Conservation (phyloP, 805 yeast genomes). For the Nakazawaea populi region DNA sequence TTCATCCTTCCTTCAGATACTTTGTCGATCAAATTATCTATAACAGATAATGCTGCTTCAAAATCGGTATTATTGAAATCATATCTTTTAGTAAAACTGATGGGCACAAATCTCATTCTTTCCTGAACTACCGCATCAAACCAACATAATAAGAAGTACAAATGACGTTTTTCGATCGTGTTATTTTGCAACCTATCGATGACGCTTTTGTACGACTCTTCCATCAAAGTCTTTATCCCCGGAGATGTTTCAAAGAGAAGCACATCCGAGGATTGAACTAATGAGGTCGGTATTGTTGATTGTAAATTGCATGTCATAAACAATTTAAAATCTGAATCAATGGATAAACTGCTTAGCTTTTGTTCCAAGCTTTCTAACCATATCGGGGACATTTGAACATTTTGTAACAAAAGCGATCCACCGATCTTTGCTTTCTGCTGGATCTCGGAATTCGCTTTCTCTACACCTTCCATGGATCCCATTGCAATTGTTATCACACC, state of each 20-base stretch:
- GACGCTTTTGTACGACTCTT: constrained; percentile 27
- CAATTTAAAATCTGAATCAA: constrained; percentile 38
- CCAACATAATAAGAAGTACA: constrained; percentile 61
- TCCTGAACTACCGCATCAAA: constrained; percentile 60
- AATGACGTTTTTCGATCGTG: constrained; percentile 37
- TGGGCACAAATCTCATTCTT: constrained; percentile 51
- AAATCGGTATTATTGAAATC: constrained; percentile 77
- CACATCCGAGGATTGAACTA: constrained; percentile 50
- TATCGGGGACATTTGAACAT: constrained; percentile 62
- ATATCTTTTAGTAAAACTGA: constrained; percentile 55
- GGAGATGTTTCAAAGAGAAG: constrained; percentile 58
- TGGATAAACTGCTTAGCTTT: constrained; percentile 26
- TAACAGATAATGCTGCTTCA: constrained; percentile 36
- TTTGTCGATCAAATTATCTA: constrained; percentile 33
- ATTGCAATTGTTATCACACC: constrained; percentile 48
- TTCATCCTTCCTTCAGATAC: constrained; percentile 24
- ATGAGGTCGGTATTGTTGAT: constrained; percentile 45
- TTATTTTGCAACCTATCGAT: constrained; percentile 14
- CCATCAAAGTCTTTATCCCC: constrained; percentile 47
- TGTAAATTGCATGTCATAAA: constrained; percentile 58
- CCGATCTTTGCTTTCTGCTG: constrained; percentile 40
- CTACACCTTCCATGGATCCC: constrained; percentile 68
- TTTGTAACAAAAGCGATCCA: constrained; percentile 73
- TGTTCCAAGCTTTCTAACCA: constrained; percentile 58
- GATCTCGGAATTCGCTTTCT: constrained; percentile 51